Conservation (phyloP, 2,329 filamentous ascomycete genomes). For the Arthroderma uncinatum region DNA sequence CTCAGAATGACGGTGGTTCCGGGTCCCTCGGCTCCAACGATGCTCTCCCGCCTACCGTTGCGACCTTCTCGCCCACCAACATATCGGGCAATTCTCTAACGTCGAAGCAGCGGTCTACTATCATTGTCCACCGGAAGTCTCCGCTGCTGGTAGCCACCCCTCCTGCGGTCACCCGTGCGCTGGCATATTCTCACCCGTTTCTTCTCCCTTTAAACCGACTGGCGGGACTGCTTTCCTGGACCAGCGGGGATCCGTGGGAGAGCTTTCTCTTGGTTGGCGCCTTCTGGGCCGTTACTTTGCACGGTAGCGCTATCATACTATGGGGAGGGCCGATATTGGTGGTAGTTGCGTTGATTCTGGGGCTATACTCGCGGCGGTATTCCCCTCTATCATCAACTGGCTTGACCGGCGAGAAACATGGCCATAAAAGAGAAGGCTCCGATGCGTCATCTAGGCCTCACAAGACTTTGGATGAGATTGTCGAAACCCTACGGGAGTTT, state of each 20-base stretch:
- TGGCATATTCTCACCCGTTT: constrained; percentile 94
- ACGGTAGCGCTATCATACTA: constrained; percentile 72
- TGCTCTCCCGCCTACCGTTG: constrained; percentile 53
- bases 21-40: constrained; percentile 16
- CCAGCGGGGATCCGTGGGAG: constrained; percentile 86
- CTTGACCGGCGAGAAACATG: constrained; percentile 56
- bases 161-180: constrained; percentile 81
- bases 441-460: constrained; percentile 67
- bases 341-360: constrained; percentile 66
- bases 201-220: constrained; percentile 78
- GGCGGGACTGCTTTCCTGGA: constrained; percentile 83
- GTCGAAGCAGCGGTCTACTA: constrained; percentile 71
- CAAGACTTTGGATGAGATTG: constrained; percentile 93
- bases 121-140: constrained; percentile 94
- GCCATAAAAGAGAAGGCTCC: constrained; percentile 40
- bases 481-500: constrained; percentile 82
- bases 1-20: constrained; percentile 29
- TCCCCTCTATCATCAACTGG: constrained; percentile 81
- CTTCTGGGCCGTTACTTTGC: constrained; percentile 80
- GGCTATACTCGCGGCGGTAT: constrained; percentile 85
- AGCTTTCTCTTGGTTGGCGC: constrained; percentile 77
- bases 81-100: constrained; percentile 57
- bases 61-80: constrained; percentile 78
- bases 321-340: constrained; percentile 74
- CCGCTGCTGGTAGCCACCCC: constrained; percentile 86